Evolutionary conservation across 1,284 basidiomycete species (phyloP), one percentile per base, ranked within the genome.

Genomic region (Farysia itapuensis): DNA sequence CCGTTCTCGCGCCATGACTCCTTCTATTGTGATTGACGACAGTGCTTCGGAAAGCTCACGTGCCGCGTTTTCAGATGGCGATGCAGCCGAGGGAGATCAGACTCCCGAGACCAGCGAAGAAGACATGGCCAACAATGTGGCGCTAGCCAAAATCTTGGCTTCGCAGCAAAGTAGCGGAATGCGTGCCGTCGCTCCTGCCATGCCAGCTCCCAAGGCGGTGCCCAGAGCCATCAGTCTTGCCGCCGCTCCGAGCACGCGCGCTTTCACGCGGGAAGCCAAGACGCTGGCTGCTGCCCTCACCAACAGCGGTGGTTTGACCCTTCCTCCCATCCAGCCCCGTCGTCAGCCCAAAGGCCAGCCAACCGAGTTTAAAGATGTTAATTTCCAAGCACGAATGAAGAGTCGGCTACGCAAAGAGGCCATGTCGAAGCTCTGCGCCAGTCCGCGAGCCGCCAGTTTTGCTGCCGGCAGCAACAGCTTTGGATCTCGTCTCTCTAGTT

Each of bases 101-200:
- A 68, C 68, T 20, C 67, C 68, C 40, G 67, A 71, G 44, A 71
- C 68, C 32, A 67, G 64, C 52, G 68, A 71, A 25, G 68, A 71
- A 38, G 57, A 69, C 37, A 36, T 69, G 22, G 51, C 56, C 16
- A 36, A 60, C 32, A 52, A 50, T 40, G 46, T 57, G 42, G 35
- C 53, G 6, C 11, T 45, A 13, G 43, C 25, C 29, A 65, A 65
- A 19, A 41, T 35, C 21, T 45, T 43, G 12, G 39, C 35, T 24
- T 35, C 41, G 26, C 48, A 51, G 36, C 34, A 35, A 30, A 39
- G 46, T 36, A 23, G 60, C 5, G 51, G 56, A 15, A 41, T 45
- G 20, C 43, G 43, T 7, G 15, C 20, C 3, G 41, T 43, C 11
- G 41, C 56, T 15, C 43, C 41, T 19, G 50, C 50, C 32, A 43